These are phyloP conservation scores for Chlamydomonas schloesseri DNA, from an alignment of 139 green algal species.

Conservation along the genomic window DNA sequence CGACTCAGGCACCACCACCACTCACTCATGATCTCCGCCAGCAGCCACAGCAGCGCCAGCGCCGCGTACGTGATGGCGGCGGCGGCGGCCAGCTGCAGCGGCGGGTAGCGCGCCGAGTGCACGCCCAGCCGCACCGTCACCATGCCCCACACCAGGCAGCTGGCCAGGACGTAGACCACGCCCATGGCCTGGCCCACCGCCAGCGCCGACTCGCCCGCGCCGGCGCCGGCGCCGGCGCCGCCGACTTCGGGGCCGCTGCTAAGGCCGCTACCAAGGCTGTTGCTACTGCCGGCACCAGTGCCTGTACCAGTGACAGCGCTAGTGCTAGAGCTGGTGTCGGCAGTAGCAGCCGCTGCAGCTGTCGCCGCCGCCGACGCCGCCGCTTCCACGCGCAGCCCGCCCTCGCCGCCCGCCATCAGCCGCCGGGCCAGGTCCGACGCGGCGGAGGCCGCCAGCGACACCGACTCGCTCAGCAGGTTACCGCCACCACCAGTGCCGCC, in stretches of 20 bases:
- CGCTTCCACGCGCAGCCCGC: no score
- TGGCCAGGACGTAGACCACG: conserved; percentile 5
- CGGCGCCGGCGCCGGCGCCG: neutral
- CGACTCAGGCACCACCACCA: neutral
- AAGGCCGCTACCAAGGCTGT: no score
- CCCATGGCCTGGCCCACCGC: neutral
- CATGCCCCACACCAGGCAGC: conserved; percentile 34
- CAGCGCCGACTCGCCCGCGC: neutral
- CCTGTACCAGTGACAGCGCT: no score
- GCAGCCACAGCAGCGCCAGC: conserved; percentile 33
- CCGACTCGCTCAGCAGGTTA: neutral
- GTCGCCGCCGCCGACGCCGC: no score
- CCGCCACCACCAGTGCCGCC: no score
- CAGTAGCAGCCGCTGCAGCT: no score
- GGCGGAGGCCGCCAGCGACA: no score
- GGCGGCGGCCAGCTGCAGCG: conserved; percentile 26
- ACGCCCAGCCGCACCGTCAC: conserved; percentile 39
- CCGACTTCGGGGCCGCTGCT: no score
- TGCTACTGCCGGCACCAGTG: no score
- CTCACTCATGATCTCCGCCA: conserved; percentile 3
- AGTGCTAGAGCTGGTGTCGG: no score
- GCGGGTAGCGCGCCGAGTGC: conserved; percentile 3
- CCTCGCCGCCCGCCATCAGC: neutral
- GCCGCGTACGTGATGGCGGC: conserved; percentile 14
- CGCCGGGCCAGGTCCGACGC: no score